Percentiles rank a stretch among this genome's conserved stretches.
Conservation (phyloP, 371 early-diverging fungal species). For the Apophysomyces ossiformis region DNA sequence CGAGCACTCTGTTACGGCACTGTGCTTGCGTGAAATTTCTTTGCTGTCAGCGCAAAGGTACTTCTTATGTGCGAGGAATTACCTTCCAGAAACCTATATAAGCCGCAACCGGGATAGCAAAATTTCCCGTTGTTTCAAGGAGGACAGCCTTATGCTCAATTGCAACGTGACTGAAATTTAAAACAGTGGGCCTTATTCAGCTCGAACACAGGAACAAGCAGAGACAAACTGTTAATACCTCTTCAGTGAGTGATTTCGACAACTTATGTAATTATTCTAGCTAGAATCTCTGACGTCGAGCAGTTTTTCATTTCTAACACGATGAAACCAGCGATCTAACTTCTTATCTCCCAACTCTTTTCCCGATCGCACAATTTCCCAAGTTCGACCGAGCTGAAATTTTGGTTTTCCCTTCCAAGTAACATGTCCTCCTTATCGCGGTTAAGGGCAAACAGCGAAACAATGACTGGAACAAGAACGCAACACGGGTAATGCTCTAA, state of each 20-base stretch:
- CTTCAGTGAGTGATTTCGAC: neutral
- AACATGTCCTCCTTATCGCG: constrained; percentile 23
- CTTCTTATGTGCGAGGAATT: too few species aligned
- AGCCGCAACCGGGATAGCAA: too few species aligned
- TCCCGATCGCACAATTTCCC: neutral
- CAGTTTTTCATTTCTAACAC: constrained; percentile 5
- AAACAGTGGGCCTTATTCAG: too few species aligned
- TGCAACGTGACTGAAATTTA: too few species aligned
- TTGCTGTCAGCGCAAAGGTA: too few species aligned
- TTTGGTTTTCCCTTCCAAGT: constrained; percentile 1
- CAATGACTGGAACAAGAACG: constrained; percentile 14
- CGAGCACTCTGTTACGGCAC: too few species aligned
- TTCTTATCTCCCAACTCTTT: neutral
- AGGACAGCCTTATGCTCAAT: too few species aligned
- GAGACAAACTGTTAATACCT: neutral
- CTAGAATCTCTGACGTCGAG: neutral
- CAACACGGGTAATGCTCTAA: constrained; percentile 19
- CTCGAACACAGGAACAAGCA: too few species aligned
- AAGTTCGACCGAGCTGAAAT: constrained; percentile 2
- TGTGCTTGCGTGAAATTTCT: too few species aligned
- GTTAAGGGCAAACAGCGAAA: constrained; percentile 24
- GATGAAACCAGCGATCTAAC: neutral
- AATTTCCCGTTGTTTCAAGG: too few species aligned
- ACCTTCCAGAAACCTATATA: too few species aligned
- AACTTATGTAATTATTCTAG: constrained; percentile 1